Evolutionary conservation across 495 filamentous ascomycete species (phyloP).

Genomic region (Penicillium bialowiezense): DNA sequence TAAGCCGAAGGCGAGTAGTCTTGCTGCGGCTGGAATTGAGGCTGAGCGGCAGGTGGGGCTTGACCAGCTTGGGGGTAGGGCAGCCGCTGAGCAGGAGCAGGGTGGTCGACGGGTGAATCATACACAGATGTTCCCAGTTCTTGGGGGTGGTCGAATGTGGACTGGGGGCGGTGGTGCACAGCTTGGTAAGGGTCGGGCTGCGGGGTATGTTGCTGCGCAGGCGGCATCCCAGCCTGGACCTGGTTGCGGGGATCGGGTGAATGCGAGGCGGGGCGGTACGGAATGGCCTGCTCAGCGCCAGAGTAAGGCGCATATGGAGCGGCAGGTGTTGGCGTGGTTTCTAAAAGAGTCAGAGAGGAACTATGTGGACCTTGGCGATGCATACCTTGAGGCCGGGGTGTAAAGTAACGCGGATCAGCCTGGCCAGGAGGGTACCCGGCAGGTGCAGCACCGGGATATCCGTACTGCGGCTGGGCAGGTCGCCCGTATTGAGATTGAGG

Average conservation of each 20-base stretch:
- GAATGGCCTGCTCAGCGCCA: slow-evolving; percentile 33
- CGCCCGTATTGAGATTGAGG: slow-evolving; percentile 70
- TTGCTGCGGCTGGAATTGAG: slow-evolving; percentile 39
- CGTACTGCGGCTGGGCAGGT: slow-evolving; percentile 59
- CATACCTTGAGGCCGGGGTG: slow-evolving; percentile 56
- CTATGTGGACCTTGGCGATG: slow-evolving; percentile 1
- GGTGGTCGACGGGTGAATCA: slow-evolving; percentile 67
- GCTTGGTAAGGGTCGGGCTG: slow-evolving; percentile 41
- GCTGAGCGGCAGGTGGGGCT: slow-evolving; percentile 36
- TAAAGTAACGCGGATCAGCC: slow-evolving; percentile 70
- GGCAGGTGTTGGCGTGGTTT: slow-evolving; percentile 30
- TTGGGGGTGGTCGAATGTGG: slow-evolving; percentile 74
- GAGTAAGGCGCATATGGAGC: slow-evolving; percentile 29
- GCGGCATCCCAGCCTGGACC: slow-evolving; percentile 31
- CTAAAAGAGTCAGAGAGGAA: slow-evolving; percentile 8
- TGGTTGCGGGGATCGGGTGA: slow-evolving; percentile 45
- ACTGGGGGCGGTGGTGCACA: slow-evolving; percentile 59
- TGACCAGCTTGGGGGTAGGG: slow-evolving; percentile 45
- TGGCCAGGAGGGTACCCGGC: slow-evolving; percentile 50
- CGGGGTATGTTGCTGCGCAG: slow-evolving; percentile 35
- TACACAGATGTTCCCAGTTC: slow-evolving; percentile 84
- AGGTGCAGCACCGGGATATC: slow-evolving; percentile 55
- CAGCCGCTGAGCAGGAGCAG: slow-evolving; percentile 28
- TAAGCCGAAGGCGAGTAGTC: slow-evolving; percentile 61
- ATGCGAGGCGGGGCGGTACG: slow-evolving; percentile 38